Evolutionary conservation across 305 asterid genomes (phyloP), one percentile per base, ranked within the genome.

Genomic region (Fraxinus ornus): DNA sequence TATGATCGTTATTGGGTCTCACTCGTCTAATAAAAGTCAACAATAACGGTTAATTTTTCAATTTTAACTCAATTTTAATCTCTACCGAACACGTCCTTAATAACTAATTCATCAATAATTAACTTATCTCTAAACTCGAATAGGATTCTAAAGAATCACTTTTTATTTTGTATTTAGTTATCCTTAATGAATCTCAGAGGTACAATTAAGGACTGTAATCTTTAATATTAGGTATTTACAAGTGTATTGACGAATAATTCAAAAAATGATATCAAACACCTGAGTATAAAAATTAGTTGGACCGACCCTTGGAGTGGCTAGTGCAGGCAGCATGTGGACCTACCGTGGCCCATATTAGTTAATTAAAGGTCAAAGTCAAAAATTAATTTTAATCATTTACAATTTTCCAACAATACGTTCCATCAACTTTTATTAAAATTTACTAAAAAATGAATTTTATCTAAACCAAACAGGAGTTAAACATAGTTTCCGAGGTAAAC

Each of bases 61-160:
- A n/a, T n/a, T n/a, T n/a, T n/a, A n/a, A n/a, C n/a, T 24, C 26
- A 1, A 24, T 24, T 24, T 24, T 24, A 24, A 24, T 24, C 26
- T 24, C 26, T 24, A 24, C 26, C 26, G 26, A 24, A 24, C 26
- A 24, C 26, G 0, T 1, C 26, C 26, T 24, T 73, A 72, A 77
- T 75, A 62, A 57, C 73, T 81, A 78, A 81, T 66, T 76, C 71
- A 36, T 83, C 76, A 73, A 41, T 83, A 76, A 57, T 36, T 57
- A 76, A 83, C 36, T 76, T 79, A 84, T 84, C 87, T 71, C 81
- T 68, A 80, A 75, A 75, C 88, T 75, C 71, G 88, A 81, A 81
- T 88, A 68, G 88, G 88, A 85, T 88, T 85, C 90, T 30, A 70
- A 30, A 70, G 75, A 70, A 70, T 30, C 28, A 30, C 26, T 9